A percentile compares a stretch with the other conserved stretches of the same genome.
Conservation (phyloP, 2,329 filamentous ascomycete species). For the Fusarium tupiense region DNA sequence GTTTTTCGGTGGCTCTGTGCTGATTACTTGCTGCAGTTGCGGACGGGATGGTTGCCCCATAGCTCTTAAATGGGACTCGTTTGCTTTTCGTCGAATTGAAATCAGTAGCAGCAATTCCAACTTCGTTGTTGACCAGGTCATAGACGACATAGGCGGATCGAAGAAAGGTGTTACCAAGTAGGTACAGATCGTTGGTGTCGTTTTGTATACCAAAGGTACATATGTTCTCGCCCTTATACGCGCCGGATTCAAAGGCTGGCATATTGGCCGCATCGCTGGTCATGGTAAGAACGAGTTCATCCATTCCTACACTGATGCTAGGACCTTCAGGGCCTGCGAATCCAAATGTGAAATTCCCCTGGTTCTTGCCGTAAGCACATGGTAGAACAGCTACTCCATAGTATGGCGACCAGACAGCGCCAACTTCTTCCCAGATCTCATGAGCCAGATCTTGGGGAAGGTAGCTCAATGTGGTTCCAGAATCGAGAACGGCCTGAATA, state of each 20-base stretch:
- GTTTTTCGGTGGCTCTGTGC: conserved; percentile 39
- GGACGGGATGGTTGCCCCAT: conserved; percentile 61
- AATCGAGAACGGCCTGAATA: conserved; percentile 75
- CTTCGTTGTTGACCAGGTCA: conserved; percentile 66
- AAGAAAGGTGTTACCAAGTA: conserved; percentile 68
- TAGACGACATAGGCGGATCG: conserved; percentile 70
- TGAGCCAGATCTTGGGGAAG: conserved; percentile 69
- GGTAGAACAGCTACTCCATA: conserved; percentile 58
- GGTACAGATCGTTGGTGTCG: conserved; percentile 52
- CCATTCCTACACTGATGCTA: conserved; percentile 62
- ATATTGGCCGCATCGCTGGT: conserved; percentile 43
- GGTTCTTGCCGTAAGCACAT: conserved; percentile 57
- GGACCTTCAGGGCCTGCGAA: conserved; percentile 61
- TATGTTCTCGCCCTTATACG: conserved; percentile 55
- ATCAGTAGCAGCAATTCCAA: conserved; percentile 64
- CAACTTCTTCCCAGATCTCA: conserved; percentile 64
- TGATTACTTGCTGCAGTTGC: conserved; percentile 57
- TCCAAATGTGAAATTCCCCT: conserved; percentile 63
- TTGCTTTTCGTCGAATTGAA: conserved; percentile 64
- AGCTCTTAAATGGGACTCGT: conserved; percentile 60
- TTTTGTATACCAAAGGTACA: conserved; percentile 69
- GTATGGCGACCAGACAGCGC: conserved; percentile 56
- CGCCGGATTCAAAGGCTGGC: conserved; percentile 52
- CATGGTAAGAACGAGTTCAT: conserved; percentile 64
- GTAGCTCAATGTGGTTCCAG: conserved; percentile 77